These are phyloP conservation scores for Pyrus pyrifolia DNA, from an alignment of 306 rosid species.

Conservation along the genomic window DNA sequence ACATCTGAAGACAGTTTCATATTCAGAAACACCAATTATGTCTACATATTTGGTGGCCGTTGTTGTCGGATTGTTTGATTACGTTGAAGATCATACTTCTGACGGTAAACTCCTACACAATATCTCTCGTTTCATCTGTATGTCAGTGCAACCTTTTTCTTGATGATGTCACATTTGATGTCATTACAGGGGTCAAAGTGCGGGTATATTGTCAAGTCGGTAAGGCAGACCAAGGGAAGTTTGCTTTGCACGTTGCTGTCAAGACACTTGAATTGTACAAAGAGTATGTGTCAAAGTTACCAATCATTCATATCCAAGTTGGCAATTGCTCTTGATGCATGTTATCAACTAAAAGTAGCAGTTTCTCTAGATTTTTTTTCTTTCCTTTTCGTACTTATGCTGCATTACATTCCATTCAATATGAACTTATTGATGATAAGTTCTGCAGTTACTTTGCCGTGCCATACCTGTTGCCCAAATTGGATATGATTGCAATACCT, in stretches of 20 bases:
- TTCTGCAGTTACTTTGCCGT: slow-evolving; percentile 68
- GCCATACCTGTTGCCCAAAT: slow-evolving; percentile 78
- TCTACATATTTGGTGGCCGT: slow-evolving; percentile 90
- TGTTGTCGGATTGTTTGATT: slow-evolving; percentile 85
- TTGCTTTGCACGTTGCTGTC: slow-evolving; percentile 78
- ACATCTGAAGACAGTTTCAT: slow-evolving; percentile 55
- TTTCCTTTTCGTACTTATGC: background rate
- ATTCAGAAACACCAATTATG: slow-evolving; percentile 83
- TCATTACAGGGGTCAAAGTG: slow-evolving; percentile 65
- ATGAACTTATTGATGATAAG: slow-evolving; percentile 14
- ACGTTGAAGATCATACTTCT: slow-evolving; percentile 69
- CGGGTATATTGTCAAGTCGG: slow-evolving; percentile 90
- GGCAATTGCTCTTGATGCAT: background rate
- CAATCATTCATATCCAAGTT: slow-evolving; percentile 1
- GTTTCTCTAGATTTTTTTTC: background rate
- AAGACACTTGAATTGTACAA: slow-evolving; percentile 60
- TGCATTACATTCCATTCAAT: slow-evolving; percentile 7
- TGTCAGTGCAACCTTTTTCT: background rate
- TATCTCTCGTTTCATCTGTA: background rate
- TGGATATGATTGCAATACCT: slow-evolving; percentile 95
- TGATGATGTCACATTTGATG: slow-evolving; percentile 14
- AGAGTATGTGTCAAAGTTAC: slow-evolving; percentile 44
- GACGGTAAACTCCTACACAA: slow-evolving; percentile 50
- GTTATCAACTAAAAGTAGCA: background rate
- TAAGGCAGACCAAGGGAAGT: slow-evolving; percentile 71